These are phyloP conservation scores for Apiospora sp. DNA, from an alignment of 2,329 filamentous ascomycete genomes.

Conservation along the genomic window DNA sequence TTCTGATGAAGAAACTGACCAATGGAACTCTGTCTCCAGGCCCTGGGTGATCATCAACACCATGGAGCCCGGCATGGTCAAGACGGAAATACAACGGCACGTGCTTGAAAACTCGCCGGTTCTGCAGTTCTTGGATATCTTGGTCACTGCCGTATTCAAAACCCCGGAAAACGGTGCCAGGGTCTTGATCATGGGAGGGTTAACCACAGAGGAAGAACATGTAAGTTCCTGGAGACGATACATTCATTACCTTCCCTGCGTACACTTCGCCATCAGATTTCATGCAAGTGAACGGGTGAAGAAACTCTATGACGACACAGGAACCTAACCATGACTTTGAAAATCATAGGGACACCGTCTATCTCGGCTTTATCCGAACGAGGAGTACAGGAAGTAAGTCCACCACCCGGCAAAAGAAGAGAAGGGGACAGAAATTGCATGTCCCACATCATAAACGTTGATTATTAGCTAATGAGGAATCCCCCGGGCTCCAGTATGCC, in stretches of 20 bases:
- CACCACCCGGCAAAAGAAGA: not conserved
- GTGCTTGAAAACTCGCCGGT: not conserved
- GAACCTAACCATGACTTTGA: too few relatives aligned
- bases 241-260: too few relatives aligned
- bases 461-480: not conserved
- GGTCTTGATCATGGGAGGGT: not conserved
- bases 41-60: conserved; percentile 16
- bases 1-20: not conserved
- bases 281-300: too few relatives aligned
- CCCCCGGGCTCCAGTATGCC: not conserved
- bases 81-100: conserved; percentile 13
- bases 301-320: too few relatives aligned
- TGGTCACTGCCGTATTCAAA: not conserved
- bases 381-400: conserved; percentile 8
- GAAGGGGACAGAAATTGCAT: not conserved
- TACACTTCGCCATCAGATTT: too few relatives aligned
- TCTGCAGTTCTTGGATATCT: not conserved
- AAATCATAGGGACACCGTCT: not conserved
- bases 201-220: conserved; percentile 17
- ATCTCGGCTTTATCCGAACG: not conserved
- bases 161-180: conserved; percentile 15
- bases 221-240: not conserved
- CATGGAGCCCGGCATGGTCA: conserved; percentile 15
- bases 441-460: not conserved
- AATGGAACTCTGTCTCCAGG: not conserved